Conservation (phyloP, 495 filamentous ascomycete species). For the Cudoniella acicularis region DNA sequence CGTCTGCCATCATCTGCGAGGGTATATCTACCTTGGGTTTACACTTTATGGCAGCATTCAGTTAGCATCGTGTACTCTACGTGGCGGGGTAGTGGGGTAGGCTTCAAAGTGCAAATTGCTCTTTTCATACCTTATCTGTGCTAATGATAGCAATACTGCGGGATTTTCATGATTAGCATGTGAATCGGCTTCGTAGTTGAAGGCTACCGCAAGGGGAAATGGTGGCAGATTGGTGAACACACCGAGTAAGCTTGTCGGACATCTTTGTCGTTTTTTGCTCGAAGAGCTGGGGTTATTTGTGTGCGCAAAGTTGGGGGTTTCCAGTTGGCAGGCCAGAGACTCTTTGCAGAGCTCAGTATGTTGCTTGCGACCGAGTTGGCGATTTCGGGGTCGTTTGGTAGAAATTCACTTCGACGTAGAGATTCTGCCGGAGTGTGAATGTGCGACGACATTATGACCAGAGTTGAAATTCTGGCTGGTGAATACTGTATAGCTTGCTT, state of each 20-base stretch:
- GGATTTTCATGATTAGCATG: background rate
- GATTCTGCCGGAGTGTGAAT: too few relatives aligned
- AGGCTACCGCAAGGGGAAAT: too few relatives aligned
- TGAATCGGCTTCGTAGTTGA: too few relatives aligned
- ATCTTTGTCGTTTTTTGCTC: constrained; percentile 39
- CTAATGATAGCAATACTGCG: constrained; percentile 95
- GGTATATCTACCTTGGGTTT: constrained; percentile 77
- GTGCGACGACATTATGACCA: too few relatives aligned
- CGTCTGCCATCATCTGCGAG: background rate
- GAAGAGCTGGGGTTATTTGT: background rate
- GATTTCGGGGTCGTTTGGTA: background rate
- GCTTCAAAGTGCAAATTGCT: constrained; percentile 6
- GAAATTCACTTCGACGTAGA: too few relatives aligned
- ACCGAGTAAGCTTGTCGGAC: constrained; percentile 87
- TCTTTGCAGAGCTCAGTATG: background rate
- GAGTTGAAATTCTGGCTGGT: too few relatives aligned
- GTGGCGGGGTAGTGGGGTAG: constrained; percentile 28
- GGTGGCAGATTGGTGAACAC: constrained; percentile 21
- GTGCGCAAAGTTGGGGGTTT: background rate
- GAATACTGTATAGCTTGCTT: too few relatives aligned
- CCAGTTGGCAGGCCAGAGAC: background rate
- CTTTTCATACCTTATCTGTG: constrained; percentile 78
- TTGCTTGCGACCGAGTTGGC: background rate
- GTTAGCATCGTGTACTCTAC: constrained; percentile 33
- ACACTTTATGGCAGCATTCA: constrained; percentile 55